Evolutionary conservation across 352 stramenopile genomes (phyloP).

Genomic region (Phytophthora pinifolia): DNA sequence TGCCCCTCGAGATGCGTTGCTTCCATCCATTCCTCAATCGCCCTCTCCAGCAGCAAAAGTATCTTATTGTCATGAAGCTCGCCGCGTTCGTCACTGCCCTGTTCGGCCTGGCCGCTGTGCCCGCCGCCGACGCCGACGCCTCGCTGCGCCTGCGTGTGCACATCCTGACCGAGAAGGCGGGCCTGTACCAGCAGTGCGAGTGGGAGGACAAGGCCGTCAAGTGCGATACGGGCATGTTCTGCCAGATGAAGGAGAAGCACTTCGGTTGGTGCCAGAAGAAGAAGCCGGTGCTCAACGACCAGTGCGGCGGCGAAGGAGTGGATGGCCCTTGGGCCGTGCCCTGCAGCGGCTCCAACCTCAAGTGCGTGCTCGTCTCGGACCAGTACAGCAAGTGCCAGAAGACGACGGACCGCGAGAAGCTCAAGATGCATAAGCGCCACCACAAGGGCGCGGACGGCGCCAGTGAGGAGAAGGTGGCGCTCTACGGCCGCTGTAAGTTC

Average conservation of each 20-base stretch:
- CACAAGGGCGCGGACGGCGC: conserved; percentile 13
- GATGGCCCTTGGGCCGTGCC: conserved; percentile 23
- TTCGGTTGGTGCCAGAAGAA: conserved; percentile 33
- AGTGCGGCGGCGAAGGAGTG: conserved; percentile 29
- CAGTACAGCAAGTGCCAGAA: conserved; percentile 36
- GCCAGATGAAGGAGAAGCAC: conserved; percentile 25
- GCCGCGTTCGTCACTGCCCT: conserved; percentile 16
- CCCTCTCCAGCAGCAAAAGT: conserved; percentile 1
- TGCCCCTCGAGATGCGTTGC: too few relatives aligned
- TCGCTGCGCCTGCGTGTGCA: conserved; percentile 27
- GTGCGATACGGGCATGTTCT: conserved; percentile 31
- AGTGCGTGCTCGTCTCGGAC: conserved; percentile 29
- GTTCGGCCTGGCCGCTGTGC: conserved; percentile 8
- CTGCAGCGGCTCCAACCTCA: conserved; percentile 23
- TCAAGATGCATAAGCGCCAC: conserved; percentile 17
- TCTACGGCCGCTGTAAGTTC: conserved; percentile 30
- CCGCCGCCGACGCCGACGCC: conserved; percentile 12
- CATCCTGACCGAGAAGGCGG: conserved; percentile 22
- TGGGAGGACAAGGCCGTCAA: conserved; percentile 31
- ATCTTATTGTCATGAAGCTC: conserved; percentile 21
- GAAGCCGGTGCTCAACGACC: conserved; percentile 24
- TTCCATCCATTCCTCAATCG: conserved; percentile 22
- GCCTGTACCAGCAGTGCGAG: conserved; percentile 30
- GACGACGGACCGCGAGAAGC: conserved; percentile 20
- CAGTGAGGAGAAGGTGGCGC: conserved; percentile 14